phyloP scores from a whole-genome alignment of 768 basidiomycete species.

The Lepiota brunneoincarnata region DNA sequence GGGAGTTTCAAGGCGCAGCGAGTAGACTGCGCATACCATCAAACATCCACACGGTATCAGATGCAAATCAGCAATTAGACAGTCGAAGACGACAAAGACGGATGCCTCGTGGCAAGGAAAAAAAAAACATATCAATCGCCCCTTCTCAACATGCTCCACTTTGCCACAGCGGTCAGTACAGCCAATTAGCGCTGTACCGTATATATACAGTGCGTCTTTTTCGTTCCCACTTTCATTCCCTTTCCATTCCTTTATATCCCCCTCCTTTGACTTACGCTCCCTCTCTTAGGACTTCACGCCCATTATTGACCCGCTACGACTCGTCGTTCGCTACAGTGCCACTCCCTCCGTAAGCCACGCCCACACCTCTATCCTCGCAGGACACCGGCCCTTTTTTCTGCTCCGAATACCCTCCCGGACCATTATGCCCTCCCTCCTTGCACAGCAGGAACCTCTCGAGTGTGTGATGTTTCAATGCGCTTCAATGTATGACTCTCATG shows the following conservation, averaged over 20 bases:
- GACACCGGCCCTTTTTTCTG: not conserved
- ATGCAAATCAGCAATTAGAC: conserved; percentile 6
- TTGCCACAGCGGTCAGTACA: not conserved
- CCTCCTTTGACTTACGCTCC: conserved; percentile 13
- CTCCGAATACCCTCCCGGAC: not conserved
- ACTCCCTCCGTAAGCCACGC: conserved; percentile 2
- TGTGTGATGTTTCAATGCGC: conserved; percentile 18
- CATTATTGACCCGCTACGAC: not conserved
- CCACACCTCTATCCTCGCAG: conserved; percentile 8
- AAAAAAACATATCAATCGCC: conserved; percentile 8
- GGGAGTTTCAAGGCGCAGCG: not conserved
- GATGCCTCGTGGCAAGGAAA: conserved; percentile 7
- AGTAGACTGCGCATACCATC: too few relatives aligned
- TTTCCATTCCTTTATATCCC: conserved; percentile 11
- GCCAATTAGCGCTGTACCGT: conserved; percentile 1
- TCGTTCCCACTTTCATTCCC: conserved; percentile 13
- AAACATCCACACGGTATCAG: not conserved
- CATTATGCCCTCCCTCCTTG: conserved; percentile 31
- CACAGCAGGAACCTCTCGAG: conserved; percentile 32
- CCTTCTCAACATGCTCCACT: conserved; percentile 9
- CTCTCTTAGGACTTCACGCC: not conserved
- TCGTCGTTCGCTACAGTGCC: too few relatives aligned
- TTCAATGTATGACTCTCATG: not conserved
- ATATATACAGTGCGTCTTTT: conserved; percentile 14
- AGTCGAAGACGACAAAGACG: not conserved